Base-by-base conservation (phyloP, 2,329 filamentous ascomycete species). In the Arachnopeziza araneosa region DNA sequence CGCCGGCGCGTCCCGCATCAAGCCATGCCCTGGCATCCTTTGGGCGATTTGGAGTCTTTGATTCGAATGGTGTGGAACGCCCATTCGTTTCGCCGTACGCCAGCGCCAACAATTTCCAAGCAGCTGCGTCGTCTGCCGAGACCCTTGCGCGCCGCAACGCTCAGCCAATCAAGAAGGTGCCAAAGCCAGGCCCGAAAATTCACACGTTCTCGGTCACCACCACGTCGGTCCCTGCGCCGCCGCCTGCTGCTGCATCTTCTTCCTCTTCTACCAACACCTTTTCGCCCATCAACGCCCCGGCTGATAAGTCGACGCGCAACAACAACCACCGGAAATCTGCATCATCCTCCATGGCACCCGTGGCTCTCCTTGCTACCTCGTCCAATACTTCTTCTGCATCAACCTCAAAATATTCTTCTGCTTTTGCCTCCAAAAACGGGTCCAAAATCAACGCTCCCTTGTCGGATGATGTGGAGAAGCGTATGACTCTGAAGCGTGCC, bases 121-220 rank as follows among this genome's bases (percentile, higher is more conserved):
- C 58, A 50, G 61, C 57, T 55, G 65, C 68, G 51, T 63, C 66
- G 57, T 63, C 61, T 57, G 64, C 65, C 66, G 69, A 70, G 63
- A 65, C 65, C 57, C 65, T 63, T 48, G 63, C 58, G 30, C 58
- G 60, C 62, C 65, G 64, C 61, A 62, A 66, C 30, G 58, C 57
- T 24, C 66, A 57, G 56, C 68, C 69, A 70, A 69, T 69, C 60
- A 66, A 51, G 52, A 58, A 60, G 26, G 63, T 64, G n/a, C 66
- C 69, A 58, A 70, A 67, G 64, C 65, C 64, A 51, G 59, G 59
- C 10, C 59, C 59, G 8, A 57, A 55, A 54, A 50, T 57, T 19
- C 51, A 60, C 49, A 60, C 59, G 52, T 60, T 60, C 51, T 21
- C 57, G 36, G 57, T 59, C 23, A 24, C 58, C 23, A 50, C 60